Conservation (phyloP, 2,329 filamentous ascomycete species). For the Paecilomyces fulvus region DNA sequence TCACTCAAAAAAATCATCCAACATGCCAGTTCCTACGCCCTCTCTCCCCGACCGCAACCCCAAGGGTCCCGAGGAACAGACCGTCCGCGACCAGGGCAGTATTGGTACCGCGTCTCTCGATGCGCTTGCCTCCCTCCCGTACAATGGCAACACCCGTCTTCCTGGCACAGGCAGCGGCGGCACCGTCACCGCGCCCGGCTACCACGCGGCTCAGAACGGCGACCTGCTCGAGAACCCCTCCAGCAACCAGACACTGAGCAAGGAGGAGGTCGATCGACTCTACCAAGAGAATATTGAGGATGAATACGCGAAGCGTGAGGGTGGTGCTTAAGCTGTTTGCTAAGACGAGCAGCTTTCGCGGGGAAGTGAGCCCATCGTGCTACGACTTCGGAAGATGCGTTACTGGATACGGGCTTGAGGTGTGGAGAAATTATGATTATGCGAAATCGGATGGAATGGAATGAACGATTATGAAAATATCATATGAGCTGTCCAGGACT, state of each 20-base stretch:
- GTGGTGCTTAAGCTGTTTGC: constrained; percentile 26
- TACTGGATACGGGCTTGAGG: too few relatives aligned
- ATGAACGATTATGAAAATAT: too few relatives aligned
- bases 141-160: constrained; percentile 7
- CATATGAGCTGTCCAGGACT: too few relatives aligned
- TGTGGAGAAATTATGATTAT: too few relatives aligned
- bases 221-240: constrained; percentile 10
- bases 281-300: constrained; percentile 41
- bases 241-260: constrained; percentile 21
- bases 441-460: too few relatives aligned
- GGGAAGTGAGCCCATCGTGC: background rate
- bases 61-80: background rate
- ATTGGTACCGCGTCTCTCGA: constrained; percentile 11
- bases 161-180: constrained; percentile 10
- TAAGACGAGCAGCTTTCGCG: background rate
- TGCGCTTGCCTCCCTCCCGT: constrained; percentile 5
- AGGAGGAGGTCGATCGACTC: constrained; percentile 34
- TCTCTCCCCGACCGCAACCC: background rate
- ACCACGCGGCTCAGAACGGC: constrained; percentile 5
- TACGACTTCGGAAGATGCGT: background rate
- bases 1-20: background rate
- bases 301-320: constrained; percentile 39
- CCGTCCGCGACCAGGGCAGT: constrained; percentile 5
- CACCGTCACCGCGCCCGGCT: constrained; percentile 11
- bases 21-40: background rate